Base-by-base conservation (phyloP, 257 asterid genomes). In the Solanum neorickii region DNA sequence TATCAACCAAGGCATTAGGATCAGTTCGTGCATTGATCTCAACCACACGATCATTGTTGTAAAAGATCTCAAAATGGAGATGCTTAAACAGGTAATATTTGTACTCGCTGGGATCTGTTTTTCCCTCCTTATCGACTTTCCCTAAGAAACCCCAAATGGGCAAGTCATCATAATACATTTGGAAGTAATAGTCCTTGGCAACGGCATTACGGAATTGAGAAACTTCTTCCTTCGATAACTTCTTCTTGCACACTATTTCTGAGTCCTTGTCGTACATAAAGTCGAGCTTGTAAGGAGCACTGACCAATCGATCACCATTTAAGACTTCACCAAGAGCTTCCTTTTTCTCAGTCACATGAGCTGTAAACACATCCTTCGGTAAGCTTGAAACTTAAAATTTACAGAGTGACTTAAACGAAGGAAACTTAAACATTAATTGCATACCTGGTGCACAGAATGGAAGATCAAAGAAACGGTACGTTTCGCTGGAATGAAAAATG, bases 401-500 rank as follows among this genome's bases (percentile, higher is more conserved):
- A 15, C 1, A 44, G 66, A 76, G 65, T 35, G 27, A 23, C 29
- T 83, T 29, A 52, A 49, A 41, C 72, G 5, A 27, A 72, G 60
- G 39, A 85, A 85, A 62, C 52, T 46, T 42, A 7, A 76, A 21
- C 35, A 82, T 82, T 41, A 86, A 86, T 29, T n/a, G 33, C 75
- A 46, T 84, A 94, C 96, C 96, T 90, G 95, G 93, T 12, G 90
- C 77, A 90, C 97, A 94, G 91, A 94, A 94, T 14, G 95, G 97
- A 87, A 94, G 97, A 89, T 94, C 97, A 73, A 94, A 94, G 90
- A 88, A 94, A 29, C 97, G 93, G 89, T 94, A 93, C 5, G 95
- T 94, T 86, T 94, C 97, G 42, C 97, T 94, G 94, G 66, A 89
- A 90, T 66, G 62, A 56, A 47, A 46, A 83, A 66, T 76, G 49